Base-by-base conservation (phyloP, 768 basidiomycete species). In the Cytidiella melzeri region DNA sequence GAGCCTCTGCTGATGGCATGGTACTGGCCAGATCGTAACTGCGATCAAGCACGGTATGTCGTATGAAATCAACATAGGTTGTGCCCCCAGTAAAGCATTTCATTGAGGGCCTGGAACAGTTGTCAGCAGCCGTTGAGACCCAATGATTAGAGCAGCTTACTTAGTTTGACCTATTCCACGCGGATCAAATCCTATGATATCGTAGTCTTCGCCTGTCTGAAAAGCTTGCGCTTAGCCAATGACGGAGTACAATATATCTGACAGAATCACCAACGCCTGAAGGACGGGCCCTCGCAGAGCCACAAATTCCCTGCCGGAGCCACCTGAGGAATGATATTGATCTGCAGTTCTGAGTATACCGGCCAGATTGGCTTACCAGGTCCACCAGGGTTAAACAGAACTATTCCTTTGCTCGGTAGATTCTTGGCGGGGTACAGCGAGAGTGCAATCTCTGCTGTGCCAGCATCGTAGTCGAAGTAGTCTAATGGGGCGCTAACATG, bases 301-400 rank as follows among this genome's bases (percentile, higher is more conserved):
- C 1, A 61, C 53, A 21, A 55, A 42, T 1, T 13, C 23, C 19
- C 56, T 55, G 19, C 62, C 62, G 1, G 58, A 45, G 1, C 55
- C 63, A 12, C 52, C 52, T 53, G 47, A 11, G 4, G 5, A 3
- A n/a, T 12, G 11, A 12, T 30, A 3, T 36, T 5, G 23, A 13
- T 15, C n/a, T 9, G 5, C 7, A 3, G 21, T 3, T 1, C 21
- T 18, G 10, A 4, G 18, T 2, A 9, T 18, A 2, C 9, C 4
- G 19, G 3, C 2, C 11, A 4, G 15, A 34, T 28, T 2, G 12
- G 13, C 30, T 26, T 53, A 25, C 64, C 64, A 1, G 64, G 64
- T 2, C 64, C 62, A 45, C 67, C 67, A 5, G 67, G 66, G 36
- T 69, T 68, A 23, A 64, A 28, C 41, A 68, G 56, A 3, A 69